Evolutionary conservation across 306 rosid genomes (phyloP).

Genomic region (Prunus kanzakura): DNA sequence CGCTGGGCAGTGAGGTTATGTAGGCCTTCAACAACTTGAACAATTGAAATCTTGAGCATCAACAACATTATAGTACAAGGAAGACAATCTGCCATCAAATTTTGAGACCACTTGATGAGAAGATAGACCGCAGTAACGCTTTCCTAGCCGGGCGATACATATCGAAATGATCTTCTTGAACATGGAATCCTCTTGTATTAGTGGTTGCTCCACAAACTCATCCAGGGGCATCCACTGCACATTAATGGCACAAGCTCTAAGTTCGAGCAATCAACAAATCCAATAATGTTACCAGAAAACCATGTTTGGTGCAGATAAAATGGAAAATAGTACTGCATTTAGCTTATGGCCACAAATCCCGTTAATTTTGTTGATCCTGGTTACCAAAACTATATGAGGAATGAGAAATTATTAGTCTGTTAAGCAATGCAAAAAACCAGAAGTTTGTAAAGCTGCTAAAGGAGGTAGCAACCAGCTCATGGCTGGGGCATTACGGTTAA

Average conservation of each 20-base stretch:
- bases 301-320: neutral
- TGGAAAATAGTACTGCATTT: too few relatives aligned
- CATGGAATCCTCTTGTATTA: slow-evolving; percentile 74
- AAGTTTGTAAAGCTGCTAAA: too few relatives aligned
- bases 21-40: slow-evolving; percentile 36
- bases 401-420: too few relatives aligned
- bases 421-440: too few relatives aligned
- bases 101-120: slow-evolving; percentile 69
- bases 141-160: slow-evolving; percentile 66
- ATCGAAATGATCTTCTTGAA: slow-evolving; percentile 76
- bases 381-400: too few relatives aligned
- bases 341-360: too few relatives aligned
- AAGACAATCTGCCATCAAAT: slow-evolving; percentile 75
- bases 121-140: slow-evolving; percentile 69
- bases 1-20: neutral
- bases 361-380: too few relatives aligned
- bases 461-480: too few relatives aligned
- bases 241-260: neutral
- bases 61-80: slow-evolving; percentile 67
- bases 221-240: slow-evolving; percentile 89
- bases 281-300: neutral
- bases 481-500: too few relatives aligned
- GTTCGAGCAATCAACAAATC: neutral
- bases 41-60: slow-evolving; percentile 48
- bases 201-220: slow-evolving; percentile 84